Evolutionary conservation across 2,329 filamentous ascomycete species (phyloP).

Genomic region (Fusarium coffeatum): DNA sequence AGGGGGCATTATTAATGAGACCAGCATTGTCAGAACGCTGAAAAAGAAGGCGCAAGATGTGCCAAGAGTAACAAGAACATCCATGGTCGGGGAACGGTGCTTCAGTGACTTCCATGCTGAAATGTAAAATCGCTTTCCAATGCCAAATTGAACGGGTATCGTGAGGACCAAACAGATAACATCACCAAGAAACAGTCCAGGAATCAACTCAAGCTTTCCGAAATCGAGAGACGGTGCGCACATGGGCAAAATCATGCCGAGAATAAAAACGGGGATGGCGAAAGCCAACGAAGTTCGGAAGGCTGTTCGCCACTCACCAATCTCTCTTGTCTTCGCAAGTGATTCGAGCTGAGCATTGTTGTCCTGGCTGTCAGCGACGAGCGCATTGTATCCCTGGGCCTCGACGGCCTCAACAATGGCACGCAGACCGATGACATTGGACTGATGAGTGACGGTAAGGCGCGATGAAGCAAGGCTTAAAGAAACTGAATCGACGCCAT

Average conservation of each 20-base stretch:
- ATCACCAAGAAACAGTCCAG: conserved; percentile 89
- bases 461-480: conserved; percentile 80
- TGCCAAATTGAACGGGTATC: conserved; percentile 94
- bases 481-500: conserved; percentile 79
- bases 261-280: conserved; percentile 88
- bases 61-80: conserved; percentile 92
- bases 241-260: conserved; percentile 97
- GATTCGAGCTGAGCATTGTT: conserved; percentile 98
- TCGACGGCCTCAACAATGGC: conserved; percentile 86
- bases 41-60: conserved; percentile 98
- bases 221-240: conserved; percentile 79
- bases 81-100: conserved; percentile 95
- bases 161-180: conserved; percentile 85
- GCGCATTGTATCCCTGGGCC: conserved; percentile 84
- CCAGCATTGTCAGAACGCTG: conserved; percentile 85
- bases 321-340: conserved; percentile 94
- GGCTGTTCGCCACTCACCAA: conserved; percentile 88
- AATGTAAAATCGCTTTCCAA: conserved; percentile 92
- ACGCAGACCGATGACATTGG: conserved; percentile 79
- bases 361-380: conserved; percentile 91
- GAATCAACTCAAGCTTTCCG: conserved; percentile 72
- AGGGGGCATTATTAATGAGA: conserved; percentile 79
- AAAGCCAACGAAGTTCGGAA: conserved; percentile 84
- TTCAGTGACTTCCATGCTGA: conserved; percentile 94
- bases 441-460: conserved; percentile 78